Base-by-base conservation (phyloP, 2,329 filamentous ascomycete genomes). In the Penicillium fuscoglaucum region DNA sequence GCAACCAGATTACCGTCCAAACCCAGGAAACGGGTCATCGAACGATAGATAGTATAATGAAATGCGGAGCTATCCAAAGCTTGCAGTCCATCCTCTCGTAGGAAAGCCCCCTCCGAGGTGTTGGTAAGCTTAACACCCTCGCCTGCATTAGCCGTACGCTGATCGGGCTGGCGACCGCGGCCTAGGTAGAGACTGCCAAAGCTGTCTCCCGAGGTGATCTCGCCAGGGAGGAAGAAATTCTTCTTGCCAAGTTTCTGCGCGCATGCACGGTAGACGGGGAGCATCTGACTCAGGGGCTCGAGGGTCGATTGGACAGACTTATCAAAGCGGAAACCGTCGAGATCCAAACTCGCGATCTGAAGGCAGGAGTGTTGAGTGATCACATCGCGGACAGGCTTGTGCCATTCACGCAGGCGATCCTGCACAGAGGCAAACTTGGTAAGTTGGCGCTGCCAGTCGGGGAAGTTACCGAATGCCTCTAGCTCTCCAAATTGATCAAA, bases 381-480 rank as follows among this genome's bases (percentile, higher is more conserved):
- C 63, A 83, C 85, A 37, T 81, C 77, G 17, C 81, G 75, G 0
- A 87, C 85, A 6, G 80, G 78, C 2, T 83, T 81, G 24, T 80
- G 65, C 86, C 86, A 89, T 66, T 87, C 85, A 59, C 86, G 81
- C 4, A 89, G 77, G 68, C 86, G 84, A 72, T 89, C 86, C 70
- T 89, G 86, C 6, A 88, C 86, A 48, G 83, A 85, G 49, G 85
- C 84, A 71, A 88, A 89, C 64, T 88, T 88, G 40, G 84, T 81
- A 40, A 88, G 76, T 68, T 88, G 83, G 66, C 84, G 83, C 66
- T 86, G 74, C 82, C 83, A 88, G 67, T 87, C 84, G 0, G 84
- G 82, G 61, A 82, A 87, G 15, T 84, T 81, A 63, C 85, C 86
- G 64, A 87, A 87, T 48, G 84, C 84, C 66, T 84, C 83, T 31